These are phyloP conservation scores for Plasmodium yoelii DNA, from an alignment of 169 alveolate genomes.

Conservation along the genomic window DNA sequence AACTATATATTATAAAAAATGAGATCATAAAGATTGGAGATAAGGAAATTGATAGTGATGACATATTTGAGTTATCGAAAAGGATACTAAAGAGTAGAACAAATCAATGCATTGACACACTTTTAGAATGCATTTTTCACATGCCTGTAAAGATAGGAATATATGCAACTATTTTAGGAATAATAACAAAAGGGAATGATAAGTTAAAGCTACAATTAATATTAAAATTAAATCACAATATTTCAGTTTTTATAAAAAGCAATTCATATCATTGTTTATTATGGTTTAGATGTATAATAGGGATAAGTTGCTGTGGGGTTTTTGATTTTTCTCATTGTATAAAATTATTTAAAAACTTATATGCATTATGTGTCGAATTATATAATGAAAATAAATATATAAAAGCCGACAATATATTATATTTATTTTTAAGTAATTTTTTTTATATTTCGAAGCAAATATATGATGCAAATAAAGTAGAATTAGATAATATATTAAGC, in stretches of 20 bases:
- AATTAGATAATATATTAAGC: constrained; percentile 34
- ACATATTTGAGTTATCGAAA: constrained; percentile 69
- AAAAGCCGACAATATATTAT: constrained; percentile 63
- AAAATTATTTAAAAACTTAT: constrained; percentile 48
- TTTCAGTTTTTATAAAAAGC: constrained; percentile 57
- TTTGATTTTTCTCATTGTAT: constrained; percentile 52
- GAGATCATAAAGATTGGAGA: constrained; percentile 74
- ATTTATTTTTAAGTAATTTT: constrained; percentile 72
- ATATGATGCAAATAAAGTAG: constrained; percentile 55
- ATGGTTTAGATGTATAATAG: constrained; percentile 74
- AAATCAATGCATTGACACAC: constrained; percentile 54
- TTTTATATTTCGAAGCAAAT: constrained; percentile 67
- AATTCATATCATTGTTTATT: constrained; percentile 48
- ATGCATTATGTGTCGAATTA: constrained; percentile 42
- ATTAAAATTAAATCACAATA: constrained; percentile 71
- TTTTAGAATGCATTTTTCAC: constrained; percentile 69
- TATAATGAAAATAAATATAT: constrained; percentile 60
- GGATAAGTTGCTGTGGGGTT: constrained; percentile 60
- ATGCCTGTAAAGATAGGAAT: constrained; percentile 75
- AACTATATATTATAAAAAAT: constrained; percentile 64
- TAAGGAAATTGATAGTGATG: constrained; percentile 74
- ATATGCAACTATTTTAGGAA: constrained; percentile 73
- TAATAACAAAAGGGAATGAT: constrained; percentile 62
- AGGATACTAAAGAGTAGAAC: constrained; percentile 42
- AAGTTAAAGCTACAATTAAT: constrained; percentile 48